Conservation (phyloP, 352 stramenopile genomes). For the Phytophthora aleatoria region DNA sequence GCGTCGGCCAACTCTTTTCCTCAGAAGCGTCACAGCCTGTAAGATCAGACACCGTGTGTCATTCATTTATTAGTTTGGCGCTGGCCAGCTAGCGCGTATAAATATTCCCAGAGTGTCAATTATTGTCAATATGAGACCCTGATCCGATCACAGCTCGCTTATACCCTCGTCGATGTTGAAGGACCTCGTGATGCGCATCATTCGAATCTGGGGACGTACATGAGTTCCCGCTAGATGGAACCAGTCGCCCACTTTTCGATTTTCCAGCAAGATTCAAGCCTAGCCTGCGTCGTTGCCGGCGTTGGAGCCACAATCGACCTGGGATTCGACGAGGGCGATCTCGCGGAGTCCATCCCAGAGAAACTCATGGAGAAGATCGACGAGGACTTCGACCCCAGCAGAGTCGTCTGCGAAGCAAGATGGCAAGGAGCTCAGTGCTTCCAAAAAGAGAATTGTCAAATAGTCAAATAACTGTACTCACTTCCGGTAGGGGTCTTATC, state of each 20-base stretch:
- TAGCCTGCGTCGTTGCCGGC: neutral
- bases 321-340: neutral
- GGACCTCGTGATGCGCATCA: neutral
- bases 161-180: too few species aligned
- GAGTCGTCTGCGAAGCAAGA: neutral
- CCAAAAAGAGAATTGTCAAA: too few species aligned
- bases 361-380: neutral
- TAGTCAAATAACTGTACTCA: too few species aligned
- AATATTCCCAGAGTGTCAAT: neutral
- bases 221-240: neutral
- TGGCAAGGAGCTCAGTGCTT: neutral
- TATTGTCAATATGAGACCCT: neutral
- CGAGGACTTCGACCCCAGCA: neutral
- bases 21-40: conserved; percentile 36
- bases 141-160: neutral
- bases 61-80: conserved; percentile 1
- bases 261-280: neutral
- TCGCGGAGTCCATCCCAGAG: neutral
- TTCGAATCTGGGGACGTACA: neutral
- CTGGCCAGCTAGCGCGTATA: neutral
- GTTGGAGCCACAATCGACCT: neutral
- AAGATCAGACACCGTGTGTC: conserved; percentile 1
- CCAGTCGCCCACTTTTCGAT: neutral
- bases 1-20: conserved; percentile 14
- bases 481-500: too few species aligned